Evolutionary conservation across 768 basidiomycete species (phyloP).

Genomic region (Panus rudis): DNA sequence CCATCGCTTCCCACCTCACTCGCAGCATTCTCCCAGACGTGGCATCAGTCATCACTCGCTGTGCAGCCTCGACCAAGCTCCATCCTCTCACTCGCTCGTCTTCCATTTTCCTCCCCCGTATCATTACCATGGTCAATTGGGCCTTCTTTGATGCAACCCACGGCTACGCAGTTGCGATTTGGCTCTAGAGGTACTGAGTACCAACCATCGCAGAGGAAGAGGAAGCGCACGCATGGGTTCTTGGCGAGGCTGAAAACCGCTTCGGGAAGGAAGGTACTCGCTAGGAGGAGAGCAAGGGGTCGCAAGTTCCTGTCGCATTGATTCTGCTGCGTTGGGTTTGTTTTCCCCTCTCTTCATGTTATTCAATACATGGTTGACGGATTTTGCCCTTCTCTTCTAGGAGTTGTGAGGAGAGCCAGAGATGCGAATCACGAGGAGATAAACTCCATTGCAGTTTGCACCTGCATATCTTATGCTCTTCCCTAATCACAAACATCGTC

Average conservation of each 20-base stretch:
- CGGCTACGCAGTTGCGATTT: constrained; percentile 52
- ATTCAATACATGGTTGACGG: too few species aligned
- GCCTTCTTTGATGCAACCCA: constrained; percentile 31
- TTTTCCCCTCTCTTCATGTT: too few species aligned
- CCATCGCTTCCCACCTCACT: constrained; percentile 4
- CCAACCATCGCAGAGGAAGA: constrained; percentile 89
- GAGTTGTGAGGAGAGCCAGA: too few species aligned
- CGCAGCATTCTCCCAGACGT: constrained; percentile 1
- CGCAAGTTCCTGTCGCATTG: constrained; percentile 78
- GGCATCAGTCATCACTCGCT: neutral
- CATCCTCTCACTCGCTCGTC: constrained; percentile 4
- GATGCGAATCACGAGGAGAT: too few species aligned
- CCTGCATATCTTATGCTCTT: too few species aligned
- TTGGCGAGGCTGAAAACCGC: constrained; percentile 64
- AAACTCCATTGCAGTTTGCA: too few species aligned
- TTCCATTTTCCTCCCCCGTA: constrained; percentile 1
- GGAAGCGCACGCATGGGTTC: constrained; percentile 92
- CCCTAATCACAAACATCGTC: too few species aligned
- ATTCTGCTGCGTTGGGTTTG: constrained; percentile 8
- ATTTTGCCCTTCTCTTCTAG: too few species aligned
- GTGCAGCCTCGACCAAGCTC: neutral
- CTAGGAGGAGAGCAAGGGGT: constrained; percentile 65
- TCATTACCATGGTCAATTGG: constrained; percentile 2
- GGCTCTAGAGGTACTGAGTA: constrained; percentile 81
- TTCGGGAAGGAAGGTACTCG: constrained; percentile 67